phyloP scores from a whole-genome alignment of 139 green algal genomes.

The Nannochloris sp. region DNA sequence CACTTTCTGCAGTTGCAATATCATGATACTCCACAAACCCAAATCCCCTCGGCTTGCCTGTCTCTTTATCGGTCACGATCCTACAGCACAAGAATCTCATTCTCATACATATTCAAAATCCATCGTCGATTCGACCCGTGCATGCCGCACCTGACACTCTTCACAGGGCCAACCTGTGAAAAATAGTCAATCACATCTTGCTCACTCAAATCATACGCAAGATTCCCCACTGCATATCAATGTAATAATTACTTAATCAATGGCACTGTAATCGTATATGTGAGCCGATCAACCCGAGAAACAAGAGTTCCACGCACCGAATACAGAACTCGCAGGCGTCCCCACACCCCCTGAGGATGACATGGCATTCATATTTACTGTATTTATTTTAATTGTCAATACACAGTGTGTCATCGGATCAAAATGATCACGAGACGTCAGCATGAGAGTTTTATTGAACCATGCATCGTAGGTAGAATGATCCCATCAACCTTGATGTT shows the following conservation, averaged over 20 bases:
- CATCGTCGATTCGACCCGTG: neutral
- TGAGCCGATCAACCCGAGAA: neutral
- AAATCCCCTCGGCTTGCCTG: slow-evolving; percentile 87
- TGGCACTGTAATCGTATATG: neutral
- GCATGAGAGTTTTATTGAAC: too few relatives aligned
- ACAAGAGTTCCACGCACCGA: neutral
- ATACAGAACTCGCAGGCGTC: slow-evolving; percentile 3
- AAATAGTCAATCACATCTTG: slow-evolving; percentile 36
- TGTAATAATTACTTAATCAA: slow-evolving; percentile 1
- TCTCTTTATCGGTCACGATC: slow-evolving; percentile 85
- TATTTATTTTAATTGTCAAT: too few relatives aligned
- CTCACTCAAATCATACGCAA: slow-evolving; percentile 29
- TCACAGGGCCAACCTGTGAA: slow-evolving; percentile 27
- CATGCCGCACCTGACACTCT: slow-evolving; percentile 17
- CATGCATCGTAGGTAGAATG: too few relatives aligned
- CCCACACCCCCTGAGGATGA: neutral
- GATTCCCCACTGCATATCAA: slow-evolving; percentile 25
- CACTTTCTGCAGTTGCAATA: slow-evolving; percentile 71
- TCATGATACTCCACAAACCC: slow-evolving; percentile 93
- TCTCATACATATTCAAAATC: neutral
- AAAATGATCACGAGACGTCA: too few relatives aligned
- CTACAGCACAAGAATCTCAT: slow-evolving; percentile 31
- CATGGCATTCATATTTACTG: too few relatives aligned
- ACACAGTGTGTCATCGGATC: too few relatives aligned
- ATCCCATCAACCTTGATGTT: neutral